These are phyloP conservation scores for Capsicum chinense DNA, from an alignment of 257 asterid species.

Conservation along the genomic window DNA sequence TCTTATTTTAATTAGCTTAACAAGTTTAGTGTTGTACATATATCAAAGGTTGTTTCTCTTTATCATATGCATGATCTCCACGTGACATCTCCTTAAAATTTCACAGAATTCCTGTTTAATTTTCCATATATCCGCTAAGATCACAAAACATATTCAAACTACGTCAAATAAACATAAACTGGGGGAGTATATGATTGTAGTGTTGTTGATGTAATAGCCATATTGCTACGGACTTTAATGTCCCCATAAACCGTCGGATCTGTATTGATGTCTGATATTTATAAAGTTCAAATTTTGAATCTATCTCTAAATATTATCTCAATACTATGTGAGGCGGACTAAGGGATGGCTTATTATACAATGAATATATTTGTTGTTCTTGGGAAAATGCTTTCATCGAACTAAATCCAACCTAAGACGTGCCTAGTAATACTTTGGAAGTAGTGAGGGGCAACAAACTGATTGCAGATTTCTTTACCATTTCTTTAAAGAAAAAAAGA, in stretches of 20 bases:
- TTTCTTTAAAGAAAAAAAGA: not conserved
- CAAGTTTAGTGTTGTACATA: not conserved
- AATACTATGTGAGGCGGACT: not conserved
- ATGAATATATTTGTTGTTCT: not conserved
- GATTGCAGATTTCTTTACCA: not conserved
- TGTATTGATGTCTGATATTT: not conserved
- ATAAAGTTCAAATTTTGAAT: not conserved
- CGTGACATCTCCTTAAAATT: not conserved
- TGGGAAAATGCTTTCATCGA: not conserved
- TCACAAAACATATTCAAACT: not conserved
- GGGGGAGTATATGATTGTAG: no score
- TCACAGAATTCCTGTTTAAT: not conserved
- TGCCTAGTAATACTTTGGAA: not conserved
- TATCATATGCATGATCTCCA: not conserved
- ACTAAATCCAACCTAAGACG: not conserved
- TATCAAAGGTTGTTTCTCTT: not conserved
- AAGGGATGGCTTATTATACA: not conserved
- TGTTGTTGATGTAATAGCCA: no score
- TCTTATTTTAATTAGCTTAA: not conserved
- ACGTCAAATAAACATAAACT: no score
- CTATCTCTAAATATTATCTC: not conserved
- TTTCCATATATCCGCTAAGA: not conserved
- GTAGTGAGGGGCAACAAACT: not conserved
- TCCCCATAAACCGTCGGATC: no score
- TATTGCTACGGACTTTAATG: no score